Conservation (phyloP, 768 basidiomycete species). For the Terana coerulea region DNA sequence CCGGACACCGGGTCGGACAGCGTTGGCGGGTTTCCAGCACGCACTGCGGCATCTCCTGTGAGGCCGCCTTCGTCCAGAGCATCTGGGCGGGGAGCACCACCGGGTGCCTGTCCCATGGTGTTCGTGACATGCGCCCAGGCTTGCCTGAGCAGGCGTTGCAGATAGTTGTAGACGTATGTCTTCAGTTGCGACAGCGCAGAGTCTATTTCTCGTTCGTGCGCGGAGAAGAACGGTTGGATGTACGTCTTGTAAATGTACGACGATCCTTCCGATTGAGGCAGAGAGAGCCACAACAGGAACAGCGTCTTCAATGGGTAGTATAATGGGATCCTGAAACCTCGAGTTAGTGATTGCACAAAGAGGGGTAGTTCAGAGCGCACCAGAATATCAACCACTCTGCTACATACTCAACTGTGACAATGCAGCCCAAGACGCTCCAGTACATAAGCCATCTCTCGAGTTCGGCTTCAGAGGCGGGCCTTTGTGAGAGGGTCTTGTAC, state of each 20-base stretch:
- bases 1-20: slow-evolving; percentile 54
- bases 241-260: slow-evolving; percentile 79
- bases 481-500: slow-evolving; percentile 88
- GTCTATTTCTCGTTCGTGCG: slow-evolving; percentile 86
- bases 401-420: slow-evolving; percentile 77
- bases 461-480: slow-evolving; percentile 81
- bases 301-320: slow-evolving; percentile 79
- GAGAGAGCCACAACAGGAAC: slow-evolving; percentile 85
- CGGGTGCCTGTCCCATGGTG: slow-evolving; percentile 40
- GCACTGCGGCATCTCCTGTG: slow-evolving; percentile 19
- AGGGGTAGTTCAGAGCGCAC: slow-evolving; percentile 40
- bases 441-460: slow-evolving; percentile 97
- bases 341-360: slow-evolving; percentile 1
- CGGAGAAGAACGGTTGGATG: slow-evolving; percentile 78
- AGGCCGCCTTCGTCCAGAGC: slow-evolving; percentile 19
- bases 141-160: slow-evolving; percentile 59
- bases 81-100: slow-evolving; percentile 12
- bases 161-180: slow-evolving; percentile 51
- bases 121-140: slow-evolving; percentile 64
- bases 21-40: slow-evolving; percentile 39
- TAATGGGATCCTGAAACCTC: slow-evolving; percentile 71
- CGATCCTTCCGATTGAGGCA: slow-evolving; percentile 87
- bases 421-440: slow-evolving; percentile 86
- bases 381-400: slow-evolving; percentile 87
- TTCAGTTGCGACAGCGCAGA: slow-evolving; percentile 66